phyloP scores from a whole-genome alignment of 78 protist genomes.

The Bodo saltans region DNA sequence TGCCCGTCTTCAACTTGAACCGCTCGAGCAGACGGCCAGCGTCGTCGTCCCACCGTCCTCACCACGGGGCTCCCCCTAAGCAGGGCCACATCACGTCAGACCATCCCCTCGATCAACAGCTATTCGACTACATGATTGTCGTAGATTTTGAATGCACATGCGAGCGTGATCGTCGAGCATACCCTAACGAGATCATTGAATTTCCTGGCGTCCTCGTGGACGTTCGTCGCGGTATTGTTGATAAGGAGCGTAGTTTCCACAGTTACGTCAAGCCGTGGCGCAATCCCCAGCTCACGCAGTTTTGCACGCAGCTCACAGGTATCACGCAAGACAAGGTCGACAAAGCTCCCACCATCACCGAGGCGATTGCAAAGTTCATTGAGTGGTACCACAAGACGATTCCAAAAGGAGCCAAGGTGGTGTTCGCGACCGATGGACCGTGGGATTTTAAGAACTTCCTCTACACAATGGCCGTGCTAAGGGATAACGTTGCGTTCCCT shows the following conservation, averaged over 20 bases:
- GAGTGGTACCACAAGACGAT: conserved; percentile 29
- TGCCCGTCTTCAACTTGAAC: too few relatives aligned
- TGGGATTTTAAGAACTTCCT: conserved; percentile 16
- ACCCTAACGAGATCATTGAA: conserved; percentile 68
- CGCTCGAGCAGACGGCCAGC: too few relatives aligned
- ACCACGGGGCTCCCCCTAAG: too few relatives aligned
- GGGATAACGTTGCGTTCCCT: neutral
- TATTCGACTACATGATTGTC: conserved; percentile 7
- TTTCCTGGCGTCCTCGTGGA: conserved; percentile 64
- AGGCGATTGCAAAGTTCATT: conserved; percentile 32
- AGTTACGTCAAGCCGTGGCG: conserved; percentile 49
- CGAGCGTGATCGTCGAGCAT: neutral
- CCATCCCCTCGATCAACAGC: conserved; percentile 17
- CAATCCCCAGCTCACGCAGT: conserved; percentile 41
- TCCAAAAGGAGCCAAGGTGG: neutral
- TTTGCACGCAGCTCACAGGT: conserved; percentile 69
- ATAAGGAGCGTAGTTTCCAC: conserved; percentile 44
- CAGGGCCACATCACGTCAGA: too few relatives aligned
- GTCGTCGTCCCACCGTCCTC: too few relatives aligned
- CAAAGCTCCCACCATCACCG: conserved; percentile 35
- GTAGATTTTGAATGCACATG: conserved; percentile 22
- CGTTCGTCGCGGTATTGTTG: neutral
- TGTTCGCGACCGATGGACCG: conserved; percentile 32
- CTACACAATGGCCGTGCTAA: neutral
- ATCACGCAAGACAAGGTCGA: conserved; percentile 63